Percentiles rank a stretch among this genome's conserved stretches.
Conservation (phyloP, 2,329 filamentous ascomycete species). For the Penicillium sp. region DNA sequence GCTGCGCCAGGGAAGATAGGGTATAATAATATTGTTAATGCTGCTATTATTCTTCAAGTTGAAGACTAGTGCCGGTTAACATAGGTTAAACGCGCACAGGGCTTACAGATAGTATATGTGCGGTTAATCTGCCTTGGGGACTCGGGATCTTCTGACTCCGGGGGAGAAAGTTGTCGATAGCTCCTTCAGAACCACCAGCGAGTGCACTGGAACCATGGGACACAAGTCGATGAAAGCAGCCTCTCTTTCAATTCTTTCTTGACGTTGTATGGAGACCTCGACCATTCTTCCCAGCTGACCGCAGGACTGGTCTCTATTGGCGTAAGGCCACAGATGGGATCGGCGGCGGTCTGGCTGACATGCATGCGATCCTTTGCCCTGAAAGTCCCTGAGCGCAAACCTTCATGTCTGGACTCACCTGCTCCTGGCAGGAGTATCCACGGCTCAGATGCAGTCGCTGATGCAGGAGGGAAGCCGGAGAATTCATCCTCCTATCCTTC, state of each 20-base stretch:
- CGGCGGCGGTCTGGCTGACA: conserved; percentile 21
- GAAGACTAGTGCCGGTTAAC: conserved; percentile 1
- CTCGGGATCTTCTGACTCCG: background rate
- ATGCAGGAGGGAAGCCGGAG: background rate
- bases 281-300: conserved; percentile 9
- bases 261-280: background rate
- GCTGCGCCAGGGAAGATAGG: background rate
- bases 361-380: conserved; percentile 20
- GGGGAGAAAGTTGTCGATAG: background rate
- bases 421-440: background rate
- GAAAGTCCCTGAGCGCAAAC: conserved; percentile 16
- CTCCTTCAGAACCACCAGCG: background rate
- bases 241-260: background rate
- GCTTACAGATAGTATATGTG: background rate
- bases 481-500: background rate
- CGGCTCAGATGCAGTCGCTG: background rate
- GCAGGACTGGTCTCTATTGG: conserved; percentile 11
- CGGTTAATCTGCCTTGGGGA: background rate
- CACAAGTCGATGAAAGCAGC: conserved; percentile 13
- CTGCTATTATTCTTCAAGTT: conserved; percentile 4
- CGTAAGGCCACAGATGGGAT: conserved; percentile 12
- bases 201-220: background rate
- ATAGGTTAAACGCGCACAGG: conserved; percentile 5
- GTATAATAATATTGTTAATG: background rate
- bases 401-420: background rate